Evolutionary conservation across 768 basidiomycete genomes (phyloP).

Genomic region (Lentinus brumalis): DNA sequence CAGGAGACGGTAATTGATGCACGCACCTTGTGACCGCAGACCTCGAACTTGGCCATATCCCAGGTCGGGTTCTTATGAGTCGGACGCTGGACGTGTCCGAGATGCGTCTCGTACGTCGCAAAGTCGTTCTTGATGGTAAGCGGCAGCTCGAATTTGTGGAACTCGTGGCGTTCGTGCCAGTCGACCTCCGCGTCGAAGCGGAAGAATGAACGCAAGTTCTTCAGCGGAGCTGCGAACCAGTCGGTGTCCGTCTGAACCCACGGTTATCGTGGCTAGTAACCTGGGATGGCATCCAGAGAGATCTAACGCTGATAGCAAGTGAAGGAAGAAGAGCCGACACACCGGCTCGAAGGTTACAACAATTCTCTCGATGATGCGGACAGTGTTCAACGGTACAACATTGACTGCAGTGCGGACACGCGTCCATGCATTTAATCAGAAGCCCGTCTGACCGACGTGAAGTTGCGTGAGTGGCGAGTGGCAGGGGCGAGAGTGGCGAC

Average conservation of each 20-base stretch:
- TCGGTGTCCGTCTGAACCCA: neutral
- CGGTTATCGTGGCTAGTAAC: conserved; percentile 36
- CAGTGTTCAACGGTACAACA: no score
- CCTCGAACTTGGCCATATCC: conserved; percentile 94
- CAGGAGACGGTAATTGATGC: neutral
- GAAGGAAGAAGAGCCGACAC: no score
- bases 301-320: no score
- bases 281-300: conserved; percentile 80
- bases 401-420: no score
- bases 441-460: no score
- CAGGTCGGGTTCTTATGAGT: conserved; percentile 95
- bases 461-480: no score
- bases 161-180: conserved; percentile 88
- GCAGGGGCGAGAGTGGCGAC: no score
- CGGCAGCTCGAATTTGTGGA: conserved; percentile 93
- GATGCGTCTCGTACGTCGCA: conserved; percentile 94
- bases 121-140: conserved; percentile 79
- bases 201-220: conserved; percentile 75
- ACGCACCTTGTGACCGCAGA: conserved; percentile 89
- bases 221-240: conserved; percentile 48
- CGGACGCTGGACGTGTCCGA: conserved; percentile 85
- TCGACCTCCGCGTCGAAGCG: conserved; percentile 84
- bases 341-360: no score
- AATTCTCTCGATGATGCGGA: no score
- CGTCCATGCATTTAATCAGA: no score